phyloP scores from a whole-genome alignment of 345 rosid genomes.

The Capsella bursapastoris region DNA sequence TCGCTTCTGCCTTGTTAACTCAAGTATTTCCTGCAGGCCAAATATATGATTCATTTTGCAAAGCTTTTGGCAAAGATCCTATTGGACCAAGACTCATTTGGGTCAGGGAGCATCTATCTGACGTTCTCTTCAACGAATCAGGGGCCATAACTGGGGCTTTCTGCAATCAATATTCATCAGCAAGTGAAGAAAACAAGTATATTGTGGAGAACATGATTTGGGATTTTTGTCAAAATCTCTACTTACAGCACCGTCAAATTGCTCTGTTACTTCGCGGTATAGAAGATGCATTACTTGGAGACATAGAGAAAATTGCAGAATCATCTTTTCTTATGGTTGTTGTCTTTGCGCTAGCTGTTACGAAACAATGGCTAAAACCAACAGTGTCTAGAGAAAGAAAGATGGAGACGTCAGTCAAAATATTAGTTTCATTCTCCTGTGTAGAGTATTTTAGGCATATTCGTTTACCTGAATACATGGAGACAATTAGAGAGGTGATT shows the following conservation, averaged over 20 bases:
- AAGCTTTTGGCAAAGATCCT: conserved; percentile 37
- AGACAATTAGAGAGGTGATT: conserved; percentile 74
- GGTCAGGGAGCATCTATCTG: conserved; percentile 62
- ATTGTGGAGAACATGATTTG: conserved; percentile 74
- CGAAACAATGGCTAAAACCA: conserved; percentile 64
- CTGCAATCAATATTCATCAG: conserved; percentile 75
- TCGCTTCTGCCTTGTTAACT: conserved; percentile 67
- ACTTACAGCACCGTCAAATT: conserved; percentile 67
- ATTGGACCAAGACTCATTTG: conserved; percentile 42
- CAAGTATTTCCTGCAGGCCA: conserved; percentile 72
- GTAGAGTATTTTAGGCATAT: conserved; percentile 83
- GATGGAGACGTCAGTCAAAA: conserved; percentile 70
- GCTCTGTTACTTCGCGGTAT: conserved; percentile 67
- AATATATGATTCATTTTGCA: conserved; percentile 54
- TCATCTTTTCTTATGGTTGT: conserved; percentile 94
- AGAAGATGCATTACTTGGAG: conserved; percentile 58
- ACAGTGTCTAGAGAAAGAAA: conserved; percentile 56
- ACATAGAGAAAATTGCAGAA: conserved; percentile 84
- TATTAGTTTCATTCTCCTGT: conserved; percentile 79
- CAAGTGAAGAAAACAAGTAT: conserved; percentile 61
- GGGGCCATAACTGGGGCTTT: conserved; percentile 76
- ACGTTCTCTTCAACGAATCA: conserved; percentile 73
- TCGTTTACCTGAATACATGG: conserved; percentile 90
- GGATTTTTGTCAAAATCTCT: conserved; percentile 76
- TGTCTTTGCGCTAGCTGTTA: conserved; percentile 74